Evolutionary conservation across 2,329 filamentous ascomycete genomes (phyloP).

Genomic region (Ophiostoma montium): DNA sequence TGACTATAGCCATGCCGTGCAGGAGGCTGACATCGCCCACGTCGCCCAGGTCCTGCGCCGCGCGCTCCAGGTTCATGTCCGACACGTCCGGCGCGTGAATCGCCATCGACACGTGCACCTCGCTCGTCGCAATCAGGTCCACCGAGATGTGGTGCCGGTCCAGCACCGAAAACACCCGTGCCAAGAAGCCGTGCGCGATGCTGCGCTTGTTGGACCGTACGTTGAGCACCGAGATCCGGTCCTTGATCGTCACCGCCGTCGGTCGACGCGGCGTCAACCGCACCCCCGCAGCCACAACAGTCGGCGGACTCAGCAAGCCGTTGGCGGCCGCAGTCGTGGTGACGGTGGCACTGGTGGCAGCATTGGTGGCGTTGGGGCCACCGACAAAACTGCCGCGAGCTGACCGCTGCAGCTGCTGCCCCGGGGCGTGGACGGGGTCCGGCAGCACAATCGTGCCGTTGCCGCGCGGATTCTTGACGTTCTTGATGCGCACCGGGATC

Average conservation of each 20-base stretch:
- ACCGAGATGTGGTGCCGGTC: slow-evolving; percentile 80
- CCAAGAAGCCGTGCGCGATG: slow-evolving; percentile 90
- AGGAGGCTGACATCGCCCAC: slow-evolving; percentile 87
- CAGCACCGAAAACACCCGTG: slow-evolving; percentile 81
- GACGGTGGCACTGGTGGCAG: slow-evolving; percentile 2
- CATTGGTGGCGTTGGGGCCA: slow-evolving; percentile 14
- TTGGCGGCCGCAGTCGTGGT: neutral
- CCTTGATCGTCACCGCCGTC: slow-evolving; percentile 92
- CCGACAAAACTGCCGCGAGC: slow-evolving; percentile 7
- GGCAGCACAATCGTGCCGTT: slow-evolving; percentile 74
- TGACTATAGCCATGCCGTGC: slow-evolving; percentile 87
- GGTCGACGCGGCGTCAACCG: slow-evolving; percentile 56
- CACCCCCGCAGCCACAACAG: slow-evolving; percentile 16
- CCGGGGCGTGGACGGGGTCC: slow-evolving; percentile 42
- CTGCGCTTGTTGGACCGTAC: slow-evolving; percentile 96
- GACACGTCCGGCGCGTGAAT: slow-evolving; percentile 63
- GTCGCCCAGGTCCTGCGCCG: slow-evolving; percentile 46
- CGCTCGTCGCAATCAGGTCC: slow-evolving; percentile 88
- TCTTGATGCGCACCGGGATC: slow-evolving; percentile 82
- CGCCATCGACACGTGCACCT: slow-evolving; percentile 96
- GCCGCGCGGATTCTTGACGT: slow-evolving; percentile 73
- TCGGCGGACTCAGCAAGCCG: neutral
- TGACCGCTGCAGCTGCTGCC: slow-evolving; percentile 40
- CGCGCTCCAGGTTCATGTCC: slow-evolving; percentile 40
- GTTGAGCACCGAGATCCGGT: slow-evolving; percentile 92